These are phyloP conservation scores for Ustilago xerochloae DNA, from an alignment of 1,284 basidiomycete genomes.

Conservation along the genomic window DNA sequence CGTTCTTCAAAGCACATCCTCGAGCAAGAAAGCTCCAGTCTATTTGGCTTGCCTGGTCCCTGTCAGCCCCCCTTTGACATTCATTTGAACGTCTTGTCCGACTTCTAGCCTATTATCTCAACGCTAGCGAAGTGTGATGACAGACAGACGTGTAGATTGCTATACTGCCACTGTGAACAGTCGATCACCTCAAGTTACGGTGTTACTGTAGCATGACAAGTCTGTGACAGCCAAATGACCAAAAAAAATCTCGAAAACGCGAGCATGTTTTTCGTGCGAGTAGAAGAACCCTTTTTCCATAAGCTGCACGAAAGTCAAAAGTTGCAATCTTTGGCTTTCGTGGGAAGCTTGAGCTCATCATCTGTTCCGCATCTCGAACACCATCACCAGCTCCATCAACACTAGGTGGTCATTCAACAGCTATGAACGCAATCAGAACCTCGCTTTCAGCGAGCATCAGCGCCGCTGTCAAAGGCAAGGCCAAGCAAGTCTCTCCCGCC, in stretches of 20 bases:
- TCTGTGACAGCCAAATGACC: too few relatives aligned
- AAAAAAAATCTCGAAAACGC: too few relatives aligned
- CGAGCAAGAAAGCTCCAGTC: too few relatives aligned
- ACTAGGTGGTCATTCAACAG: not conserved
- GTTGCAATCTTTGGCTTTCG: not conserved
- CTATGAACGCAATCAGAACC: conserved; percentile 25
- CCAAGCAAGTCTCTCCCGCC: conserved; percentile 19
- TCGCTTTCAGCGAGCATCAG: conserved; percentile 18
- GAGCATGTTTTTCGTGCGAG: conserved; percentile 35
- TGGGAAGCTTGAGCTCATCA: not conserved
- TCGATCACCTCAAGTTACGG: not conserved
- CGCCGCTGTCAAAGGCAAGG: conserved; percentile 37
- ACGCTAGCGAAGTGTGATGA: too few relatives aligned
- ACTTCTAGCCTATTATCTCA: too few relatives aligned
- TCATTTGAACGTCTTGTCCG: not conserved
- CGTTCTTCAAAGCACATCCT: too few relatives aligned
- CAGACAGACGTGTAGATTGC: too few relatives aligned
- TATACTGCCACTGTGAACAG: too few relatives aligned
- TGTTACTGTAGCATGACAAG: too few relatives aligned
- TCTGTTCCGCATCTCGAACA: not conserved
- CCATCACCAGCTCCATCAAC: not conserved
- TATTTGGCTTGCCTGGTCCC: too few relatives aligned
- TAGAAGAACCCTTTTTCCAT: too few relatives aligned
- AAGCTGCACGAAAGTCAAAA: not conserved
- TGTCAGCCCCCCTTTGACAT: too few relatives aligned